Evolutionary conservation across 148 eudicot species (phyloP), one percentile per base, ranked within the genome.

Genomic region (Rhododendron williamsianum): DNA sequence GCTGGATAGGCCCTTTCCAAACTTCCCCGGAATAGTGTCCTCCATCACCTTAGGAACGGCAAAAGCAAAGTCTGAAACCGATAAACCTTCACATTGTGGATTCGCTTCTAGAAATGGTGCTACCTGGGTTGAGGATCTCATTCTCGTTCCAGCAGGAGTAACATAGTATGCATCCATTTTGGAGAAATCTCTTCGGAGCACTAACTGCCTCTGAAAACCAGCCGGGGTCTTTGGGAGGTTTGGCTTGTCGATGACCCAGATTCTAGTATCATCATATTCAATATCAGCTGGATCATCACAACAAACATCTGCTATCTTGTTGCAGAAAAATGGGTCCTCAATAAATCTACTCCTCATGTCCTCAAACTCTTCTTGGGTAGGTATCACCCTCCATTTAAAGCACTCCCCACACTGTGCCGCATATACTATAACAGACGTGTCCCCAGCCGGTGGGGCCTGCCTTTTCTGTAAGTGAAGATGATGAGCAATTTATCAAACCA

Each of bases 191-290:
- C 86, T 90, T 69, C 96, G 84, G 48, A 93, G 85, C 74, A 90
- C 87, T 51, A 92, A 86, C 23, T 80, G 88, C 87, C 94, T 90
- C 84, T 85, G 84, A 85, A 95, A 95, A 36, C 95, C 95, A 38
- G 80, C 36, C 2, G 98, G 96, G 67, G 94, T 91, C 83, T 85
- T 92, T 5, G 98, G 98, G 45, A 92, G 86, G 60, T 90, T 91
- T 46, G 95, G 95, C 90, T 88, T 92, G 90, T 95, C 95, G 1
- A 92, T 89, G 76, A 86, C 93, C 98, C 98, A 95, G 2, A 88
- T 88, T n/a, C 92, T 89, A 33, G 90, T 79, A 27, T 88, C 87
- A 83, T 93, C 93, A 76, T 90, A 89, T 81, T 92, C 93, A 6
- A 95, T 89, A 85, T 95, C 96, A 33, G 92, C 89, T 1, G 90